phyloP scores from a whole-genome alignment of 805 yeast species.

The Starmerella tilneyi region DNA sequence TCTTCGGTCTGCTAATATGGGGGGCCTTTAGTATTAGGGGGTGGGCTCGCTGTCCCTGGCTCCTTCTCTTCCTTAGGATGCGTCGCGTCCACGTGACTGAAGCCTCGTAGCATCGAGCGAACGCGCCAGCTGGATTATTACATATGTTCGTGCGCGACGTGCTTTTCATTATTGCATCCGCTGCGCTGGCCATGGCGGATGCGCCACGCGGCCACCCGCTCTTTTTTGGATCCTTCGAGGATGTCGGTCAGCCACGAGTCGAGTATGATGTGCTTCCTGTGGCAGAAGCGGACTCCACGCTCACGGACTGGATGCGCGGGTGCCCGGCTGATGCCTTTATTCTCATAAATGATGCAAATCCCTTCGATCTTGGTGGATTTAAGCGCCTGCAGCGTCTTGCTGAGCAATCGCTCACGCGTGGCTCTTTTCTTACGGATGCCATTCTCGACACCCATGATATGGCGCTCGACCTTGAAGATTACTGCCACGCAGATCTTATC shows the following conservation, averaged over 20 bases:
- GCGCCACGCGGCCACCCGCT: slow-evolving; percentile 23
- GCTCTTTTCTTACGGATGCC: slow-evolving; percentile 21
- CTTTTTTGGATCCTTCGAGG: slow-evolving; percentile 25
- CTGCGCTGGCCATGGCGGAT: not conserved
- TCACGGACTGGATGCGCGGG: slow-evolving; percentile 25
- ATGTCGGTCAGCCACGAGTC: slow-evolving; percentile 20
- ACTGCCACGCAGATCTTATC: slow-evolving; percentile 22
- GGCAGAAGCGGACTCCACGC: slow-evolving; percentile 17
- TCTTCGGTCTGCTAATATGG: too few species aligned
- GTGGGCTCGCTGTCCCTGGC: too few species aligned
- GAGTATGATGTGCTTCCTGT: slow-evolving; percentile 6
- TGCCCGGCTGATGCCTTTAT: slow-evolving; percentile 26
- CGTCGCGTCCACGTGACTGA: too few species aligned
- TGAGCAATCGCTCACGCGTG: slow-evolving; percentile 23
- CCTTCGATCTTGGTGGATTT: slow-evolving; percentile 20
- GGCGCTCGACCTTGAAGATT: slow-evolving; percentile 24
- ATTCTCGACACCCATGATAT: slow-evolving; percentile 22
- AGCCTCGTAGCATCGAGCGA: too few species aligned
- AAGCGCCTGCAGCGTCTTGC: slow-evolving; percentile 20
- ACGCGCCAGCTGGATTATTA: not conserved
- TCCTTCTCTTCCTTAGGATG: too few species aligned
- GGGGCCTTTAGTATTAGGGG: too few species aligned
- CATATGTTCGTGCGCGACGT: not conserved
- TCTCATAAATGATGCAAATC: slow-evolving; percentile 21
- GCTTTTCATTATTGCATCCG: not conserved